Conservation (phyloP, 805 yeast genomes). For the Yamadazyma kitorensis region DNA sequence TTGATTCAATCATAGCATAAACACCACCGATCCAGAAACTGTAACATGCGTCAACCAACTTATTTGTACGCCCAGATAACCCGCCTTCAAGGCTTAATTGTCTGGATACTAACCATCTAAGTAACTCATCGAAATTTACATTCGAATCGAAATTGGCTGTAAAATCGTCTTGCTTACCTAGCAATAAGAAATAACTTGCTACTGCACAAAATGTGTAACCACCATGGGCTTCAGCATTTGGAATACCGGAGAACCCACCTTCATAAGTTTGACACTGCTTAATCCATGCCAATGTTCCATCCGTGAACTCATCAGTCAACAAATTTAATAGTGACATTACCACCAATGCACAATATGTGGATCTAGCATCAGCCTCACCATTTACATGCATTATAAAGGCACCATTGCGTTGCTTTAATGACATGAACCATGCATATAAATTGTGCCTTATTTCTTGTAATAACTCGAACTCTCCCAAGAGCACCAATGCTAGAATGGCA, state of each 20-base stretch:
- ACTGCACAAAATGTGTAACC: slow-evolving; percentile 93
- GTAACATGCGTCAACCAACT: slow-evolving; percentile 94
- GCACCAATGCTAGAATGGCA: slow-evolving; percentile 58
- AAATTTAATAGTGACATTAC: slow-evolving; percentile 66
- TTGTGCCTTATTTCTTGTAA: slow-evolving; percentile 30
- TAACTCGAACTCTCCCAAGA: slow-evolving; percentile 39
- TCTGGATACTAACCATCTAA: slow-evolving; percentile 67
- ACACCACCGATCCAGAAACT: slow-evolving; percentile 93
- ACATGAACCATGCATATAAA: slow-evolving; percentile 63
- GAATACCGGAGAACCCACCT: slow-evolving; percentile 91
- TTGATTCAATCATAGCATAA: slow-evolving; percentile 58
- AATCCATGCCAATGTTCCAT: slow-evolving; percentile 59
- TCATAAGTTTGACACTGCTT: slow-evolving; percentile 80
- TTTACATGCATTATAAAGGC: slow-evolving; percentile 69
- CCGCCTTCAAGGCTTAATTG: slow-evolving; percentile 83
- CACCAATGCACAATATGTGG: slow-evolving; percentile 83
- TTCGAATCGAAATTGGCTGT: slow-evolving; percentile 8
- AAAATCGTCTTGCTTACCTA: slow-evolving; percentile 17
- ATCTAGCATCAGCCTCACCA: slow-evolving; percentile 86
- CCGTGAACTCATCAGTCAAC: slow-evolving; percentile 55
- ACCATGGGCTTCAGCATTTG: slow-evolving; percentile 87
- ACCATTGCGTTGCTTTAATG: slow-evolving; percentile 66
- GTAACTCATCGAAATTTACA: slow-evolving; percentile 48
- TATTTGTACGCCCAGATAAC: slow-evolving; percentile 84
- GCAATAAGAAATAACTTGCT: slow-evolving; percentile 52